Conservation (phyloP, 805 yeast species). For the Hanseniaspora nectarophila region DNA sequence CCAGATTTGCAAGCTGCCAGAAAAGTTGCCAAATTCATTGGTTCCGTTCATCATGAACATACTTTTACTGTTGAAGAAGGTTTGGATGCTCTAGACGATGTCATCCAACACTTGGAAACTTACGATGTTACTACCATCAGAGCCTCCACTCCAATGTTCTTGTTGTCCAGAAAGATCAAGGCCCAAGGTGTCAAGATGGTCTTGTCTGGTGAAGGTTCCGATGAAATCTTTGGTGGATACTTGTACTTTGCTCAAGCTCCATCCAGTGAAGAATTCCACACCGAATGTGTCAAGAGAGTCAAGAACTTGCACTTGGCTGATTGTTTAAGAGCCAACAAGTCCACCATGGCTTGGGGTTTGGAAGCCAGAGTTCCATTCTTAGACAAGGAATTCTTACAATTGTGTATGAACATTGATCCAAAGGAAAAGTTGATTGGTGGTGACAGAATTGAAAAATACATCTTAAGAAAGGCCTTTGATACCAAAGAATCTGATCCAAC, state of each 20-base stretch:
- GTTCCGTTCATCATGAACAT: slow-evolving; percentile 95
- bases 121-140: slow-evolving; percentile 97
- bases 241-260: slow-evolving; percentile 96
- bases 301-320: slow-evolving; percentile 95
- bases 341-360: slow-evolving; percentile 99
- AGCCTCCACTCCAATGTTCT: slow-evolving; percentile 98
- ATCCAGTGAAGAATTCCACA: slow-evolving; percentile 80
- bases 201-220: slow-evolving; percentile 96
- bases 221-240: slow-evolving; percentile 98
- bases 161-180: slow-evolving; percentile 89
- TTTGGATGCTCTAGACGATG: slow-evolving; percentile 87
- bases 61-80: slow-evolving; percentile 96
- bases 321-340: slow-evolving; percentile 97
- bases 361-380: slow-evolving; percentile 99
- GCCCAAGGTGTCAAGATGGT: slow-evolving; percentile 99
- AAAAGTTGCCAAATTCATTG: slow-evolving; percentile 91
- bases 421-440: slow-evolving; percentile 73
- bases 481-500: slow-evolving; percentile 63
- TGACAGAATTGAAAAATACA: slow-evolving; percentile 86
- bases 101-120: slow-evolving; percentile 90
- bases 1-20: slow-evolving; percentile 95
- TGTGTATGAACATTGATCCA: slow-evolving; percentile 91
- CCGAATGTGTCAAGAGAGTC: slow-evolving; percentile 89
- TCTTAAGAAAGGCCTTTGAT: slow-evolving; percentile 94
- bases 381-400: slow-evolving; percentile 83